Conservation (phyloP, 2,329 filamentous ascomycete species). For the Phialophora verrucosa region DNA sequence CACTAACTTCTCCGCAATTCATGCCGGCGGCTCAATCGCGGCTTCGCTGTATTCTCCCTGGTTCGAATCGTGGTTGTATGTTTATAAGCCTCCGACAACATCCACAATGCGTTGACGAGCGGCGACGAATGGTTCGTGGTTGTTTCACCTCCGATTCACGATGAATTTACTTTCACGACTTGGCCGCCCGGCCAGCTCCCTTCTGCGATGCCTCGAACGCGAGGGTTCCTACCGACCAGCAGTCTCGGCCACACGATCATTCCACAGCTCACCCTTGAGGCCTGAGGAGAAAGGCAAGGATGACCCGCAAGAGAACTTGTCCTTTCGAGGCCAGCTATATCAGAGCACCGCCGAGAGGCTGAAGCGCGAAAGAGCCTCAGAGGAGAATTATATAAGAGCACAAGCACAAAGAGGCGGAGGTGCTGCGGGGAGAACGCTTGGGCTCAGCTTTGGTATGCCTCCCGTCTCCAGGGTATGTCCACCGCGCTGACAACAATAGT, state of each 20-base stretch:
- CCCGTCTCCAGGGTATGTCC: slow-evolving; percentile 1
- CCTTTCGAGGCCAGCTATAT: slow-evolving; percentile 66
- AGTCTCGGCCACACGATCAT: slow-evolving; percentile 13
- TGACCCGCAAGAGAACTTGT: slow-evolving; percentile 22
- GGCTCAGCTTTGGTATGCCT: slow-evolving; percentile 44
- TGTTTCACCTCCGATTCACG: slow-evolving; percentile 3
- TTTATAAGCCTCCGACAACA: not conserved
- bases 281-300: slow-evolving; percentile 22
- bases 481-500: slow-evolving; percentile 48
- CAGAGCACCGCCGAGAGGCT: slow-evolving; percentile 66
- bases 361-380: slow-evolving; percentile 59
- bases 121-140: not conserved
- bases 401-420: slow-evolving; percentile 12
- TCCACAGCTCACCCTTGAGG: slow-evolving; percentile 27
- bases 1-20: slow-evolving; percentile 28
- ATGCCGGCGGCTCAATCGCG: slow-evolving; percentile 10
- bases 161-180: slow-evolving; percentile 25
- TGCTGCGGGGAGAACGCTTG: slow-evolving; percentile 31
- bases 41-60: slow-evolving; percentile 2
- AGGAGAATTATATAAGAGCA: slow-evolving; percentile 42
- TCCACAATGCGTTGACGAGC: slow-evolving; percentile 7
- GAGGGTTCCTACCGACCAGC: not conserved
- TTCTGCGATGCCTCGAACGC: slow-evolving; percentile 25
- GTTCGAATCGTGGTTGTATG: not conserved
- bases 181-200: slow-evolving; percentile 21